Base-by-base conservation (phyloP, 2,329 filamentous ascomycete genomes). In the Neonectria hederae region DNA sequence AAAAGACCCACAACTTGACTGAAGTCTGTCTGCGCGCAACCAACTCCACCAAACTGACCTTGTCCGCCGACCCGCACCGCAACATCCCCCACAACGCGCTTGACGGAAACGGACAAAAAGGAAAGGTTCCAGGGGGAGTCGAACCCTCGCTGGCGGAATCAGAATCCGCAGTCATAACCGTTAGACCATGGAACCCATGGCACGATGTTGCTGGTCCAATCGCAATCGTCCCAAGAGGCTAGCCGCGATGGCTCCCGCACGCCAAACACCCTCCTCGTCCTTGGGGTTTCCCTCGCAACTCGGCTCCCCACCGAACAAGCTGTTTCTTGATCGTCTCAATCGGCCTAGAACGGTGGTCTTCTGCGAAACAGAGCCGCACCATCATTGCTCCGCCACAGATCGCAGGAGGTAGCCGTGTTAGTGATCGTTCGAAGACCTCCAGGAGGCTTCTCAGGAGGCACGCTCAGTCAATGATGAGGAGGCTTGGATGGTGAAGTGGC, bases 91-190 rank as follows among this genome's bases (percentile, higher is more conserved):
- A 48, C 38, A 57, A 35, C 53, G 42, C 43, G 8, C 10, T 45
- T 13, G 24, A 28, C 17, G 26, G 32, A 26, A 22, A 46, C 4
- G n/a, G 28, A 5, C 45, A 53, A 67, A 66, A 68, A 66, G 14
- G 9, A 58, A 43, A 68, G 66, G 66, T 68, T 55, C 54, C 64
- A 55, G 66, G 59, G 66, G 66, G 66, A 68, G 66, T 68, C 66
- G 66, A 66, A 68, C 63, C 63, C 67, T 66, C 63, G 65, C 65
- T 70, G 58, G 59, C 60, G 65, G 65, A 68, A 68, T 68, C 66
- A 68, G 66, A 68, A 68, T 68, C 66, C 66, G 66, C 66, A 68
- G 66, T 68, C 66, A 68, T 68, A 59, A 54, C 66, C 65, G 66
- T 69, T 69, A 69, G 66, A 69, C 64, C 63, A 68, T 55, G 66